phyloP scores from a whole-genome alignment of 179 eudicot genomes.

The Dionaea muscipula region DNA sequence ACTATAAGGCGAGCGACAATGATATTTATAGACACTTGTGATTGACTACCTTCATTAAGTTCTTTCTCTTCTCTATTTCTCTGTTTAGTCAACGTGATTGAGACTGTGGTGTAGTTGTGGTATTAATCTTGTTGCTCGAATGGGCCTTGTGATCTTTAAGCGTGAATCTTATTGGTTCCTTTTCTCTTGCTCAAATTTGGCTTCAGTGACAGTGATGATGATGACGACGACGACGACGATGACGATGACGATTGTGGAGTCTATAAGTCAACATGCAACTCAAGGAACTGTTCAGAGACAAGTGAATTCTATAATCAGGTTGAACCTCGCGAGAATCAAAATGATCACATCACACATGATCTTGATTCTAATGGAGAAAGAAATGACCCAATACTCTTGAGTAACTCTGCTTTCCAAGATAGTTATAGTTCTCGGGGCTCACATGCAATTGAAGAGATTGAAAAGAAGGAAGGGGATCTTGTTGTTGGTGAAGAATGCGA shows the following conservation, averaged over 20 bases:
- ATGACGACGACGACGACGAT: constrained; percentile 24
- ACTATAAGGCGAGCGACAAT: too few species aligned
- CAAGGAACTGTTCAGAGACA: constrained; percentile 27
- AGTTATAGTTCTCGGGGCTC: constrained; percentile 34
- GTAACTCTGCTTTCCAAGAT: constrained; percentile 30
- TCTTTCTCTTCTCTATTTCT: too few species aligned
- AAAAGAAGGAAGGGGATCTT: constrained; percentile 30
- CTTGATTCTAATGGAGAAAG: constrained; percentile 46
- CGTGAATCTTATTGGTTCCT: not conserved
- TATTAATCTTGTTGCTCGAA: not conserved
- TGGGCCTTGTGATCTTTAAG: not conserved
- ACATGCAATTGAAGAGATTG: constrained; percentile 30
- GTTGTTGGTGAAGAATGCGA: constrained; percentile 58
- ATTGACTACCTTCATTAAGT: too few species aligned
- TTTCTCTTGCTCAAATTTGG: constrained; percentile 11
- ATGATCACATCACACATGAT: constrained; percentile 35
- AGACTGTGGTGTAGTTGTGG: too few species aligned
- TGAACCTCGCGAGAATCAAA: constrained; percentile 30
- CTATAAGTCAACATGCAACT: constrained; percentile 33
- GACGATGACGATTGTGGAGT: constrained; percentile 41
- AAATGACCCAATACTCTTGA: constrained; percentile 28
- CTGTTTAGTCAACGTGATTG: too few species aligned
- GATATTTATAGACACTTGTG: too few species aligned
- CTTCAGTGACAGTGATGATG: constrained; percentile 51
- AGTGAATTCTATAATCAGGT: constrained; percentile 40